Conservation (phyloP, 2,329 filamentous ascomycete species). For the Aspergillus sp. region DNA sequence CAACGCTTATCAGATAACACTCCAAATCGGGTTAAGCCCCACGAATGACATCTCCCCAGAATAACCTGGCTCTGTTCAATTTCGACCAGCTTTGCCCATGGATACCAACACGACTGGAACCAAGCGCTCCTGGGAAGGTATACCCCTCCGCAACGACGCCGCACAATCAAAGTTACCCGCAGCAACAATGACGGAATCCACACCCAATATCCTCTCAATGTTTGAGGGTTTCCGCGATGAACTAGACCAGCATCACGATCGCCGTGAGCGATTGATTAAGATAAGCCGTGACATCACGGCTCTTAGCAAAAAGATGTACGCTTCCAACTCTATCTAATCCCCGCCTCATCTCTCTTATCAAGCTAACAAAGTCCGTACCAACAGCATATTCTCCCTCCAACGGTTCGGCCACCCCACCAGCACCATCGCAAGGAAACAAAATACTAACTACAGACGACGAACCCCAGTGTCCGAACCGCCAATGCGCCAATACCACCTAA, state of each 20-base stretch:
- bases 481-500: slow-evolving; percentile 58
- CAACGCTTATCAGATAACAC: slow-evolving; percentile 12
- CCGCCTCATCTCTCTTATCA: not conserved
- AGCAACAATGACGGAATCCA: not conserved
- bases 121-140: slow-evolving; percentile 42
- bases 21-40: slow-evolving; percentile 10
- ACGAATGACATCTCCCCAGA: slow-evolving; percentile 15
- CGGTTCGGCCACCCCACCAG: slow-evolving; percentile 51
- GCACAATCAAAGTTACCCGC: slow-evolving; percentile 11
- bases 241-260: slow-evolving; percentile 91
- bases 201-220: slow-evolving; percentile 58
- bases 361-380: not conserved
- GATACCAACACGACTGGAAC: slow-evolving; percentile 29
- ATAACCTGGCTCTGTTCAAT: not conserved
- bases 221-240: slow-evolving; percentile 85
- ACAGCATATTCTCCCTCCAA: slow-evolving; percentile 80
- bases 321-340: not conserved
- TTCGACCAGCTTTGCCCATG: not conserved
- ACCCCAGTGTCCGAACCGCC: slow-evolving; percentile 39
- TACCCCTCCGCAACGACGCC: slow-evolving; percentile 20
- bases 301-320: slow-evolving; percentile 93
- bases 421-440: slow-evolving; percentile 12
- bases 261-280: slow-evolving; percentile 86
- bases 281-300: slow-evolving; percentile 89
- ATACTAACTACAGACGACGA: slow-evolving; percentile 20